Conservation (phyloP, 2,329 filamentous ascomycete species). For the Ceratocystis alfenasii region DNA sequence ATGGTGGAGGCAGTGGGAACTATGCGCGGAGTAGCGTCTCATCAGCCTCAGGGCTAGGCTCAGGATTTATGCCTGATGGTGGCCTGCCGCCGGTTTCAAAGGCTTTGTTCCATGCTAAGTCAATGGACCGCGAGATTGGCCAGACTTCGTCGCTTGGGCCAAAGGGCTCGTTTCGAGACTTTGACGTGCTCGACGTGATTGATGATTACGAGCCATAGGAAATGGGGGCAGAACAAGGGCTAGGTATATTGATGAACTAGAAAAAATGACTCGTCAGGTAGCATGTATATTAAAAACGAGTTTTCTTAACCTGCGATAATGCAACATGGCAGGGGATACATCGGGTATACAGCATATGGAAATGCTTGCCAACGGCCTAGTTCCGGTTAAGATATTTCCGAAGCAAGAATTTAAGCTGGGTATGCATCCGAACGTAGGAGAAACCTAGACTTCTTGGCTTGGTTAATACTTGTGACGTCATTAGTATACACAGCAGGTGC, state of each 20-base stretch:
- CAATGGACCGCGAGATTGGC: background rate
- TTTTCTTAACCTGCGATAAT: too few species aligned
- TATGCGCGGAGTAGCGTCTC: conserved; percentile 22
- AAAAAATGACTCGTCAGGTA: too few species aligned
- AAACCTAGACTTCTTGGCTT: too few species aligned
- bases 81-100: conserved; percentile 23
- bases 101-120: background rate
- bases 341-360: too few species aligned
- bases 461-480: too few species aligned
- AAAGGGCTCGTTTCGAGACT: conserved; percentile 28
- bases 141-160: conserved; percentile 25
- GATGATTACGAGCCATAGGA: conserved; percentile 24
- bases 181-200: conserved; percentile 30
- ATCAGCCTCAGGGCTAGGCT: conserved; percentile 16
- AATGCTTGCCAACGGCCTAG: too few species aligned
- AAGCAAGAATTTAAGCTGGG: too few species aligned
- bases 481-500: too few species aligned
- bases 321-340: too few species aligned
- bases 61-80: conserved; percentile 18
- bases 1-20: conserved; percentile 14
- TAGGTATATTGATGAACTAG: background rate
- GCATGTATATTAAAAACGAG: too few species aligned
- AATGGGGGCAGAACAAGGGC: background rate
- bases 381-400: too few species aligned
- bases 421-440: too few species aligned